These are phyloP conservation scores for Rubia tinctorum DNA, from an alignment of 305 asterid genomes.

Conservation along the genomic window DNA sequence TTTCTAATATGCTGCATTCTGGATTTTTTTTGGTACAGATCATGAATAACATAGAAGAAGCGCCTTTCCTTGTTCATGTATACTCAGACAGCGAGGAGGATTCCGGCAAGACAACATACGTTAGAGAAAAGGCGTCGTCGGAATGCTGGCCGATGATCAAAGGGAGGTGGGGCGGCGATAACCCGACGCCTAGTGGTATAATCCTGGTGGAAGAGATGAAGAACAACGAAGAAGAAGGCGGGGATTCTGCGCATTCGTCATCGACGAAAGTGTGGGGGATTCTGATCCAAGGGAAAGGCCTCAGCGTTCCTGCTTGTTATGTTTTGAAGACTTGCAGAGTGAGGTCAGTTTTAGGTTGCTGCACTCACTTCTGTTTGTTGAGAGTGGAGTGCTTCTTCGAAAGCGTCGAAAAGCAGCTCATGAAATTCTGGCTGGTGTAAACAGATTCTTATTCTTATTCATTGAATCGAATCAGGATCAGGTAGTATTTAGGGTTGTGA, in stretches of 20 bases:
- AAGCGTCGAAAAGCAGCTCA: conserved; percentile 21
- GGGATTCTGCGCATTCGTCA: neutral
- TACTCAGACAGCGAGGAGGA: conserved; percentile 15
- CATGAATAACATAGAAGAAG: conserved; percentile 27
- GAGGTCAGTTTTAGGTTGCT: conserved; percentile 21
- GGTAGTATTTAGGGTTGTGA: neutral
- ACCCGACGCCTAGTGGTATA: conserved; percentile 17
- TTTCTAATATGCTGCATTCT: neutral
- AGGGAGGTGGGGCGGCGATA: conserved; percentile 22
- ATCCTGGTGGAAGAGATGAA: conserved; percentile 28
- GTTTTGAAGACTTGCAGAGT: conserved; percentile 27
- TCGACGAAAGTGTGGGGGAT: conserved; percentile 25
- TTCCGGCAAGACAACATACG: conserved; percentile 13
- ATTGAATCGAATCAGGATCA: neutral
- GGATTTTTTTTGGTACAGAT: conserved; percentile 21
- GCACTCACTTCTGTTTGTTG: conserved; percentile 29
- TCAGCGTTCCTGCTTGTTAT: conserved; percentile 28
- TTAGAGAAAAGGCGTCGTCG: conserved; percentile 21
- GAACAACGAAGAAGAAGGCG: neutral
- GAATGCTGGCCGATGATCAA: conserved; percentile 25
- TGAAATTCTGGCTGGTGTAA: conserved; percentile 26
- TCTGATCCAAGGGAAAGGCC: conserved; percentile 28
- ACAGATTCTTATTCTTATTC: neutral
- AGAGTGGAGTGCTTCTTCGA: conserved; percentile 23
- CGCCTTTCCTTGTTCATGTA: conserved; percentile 32